A percentile compares a stretch with the other conserved stretches of the same genome.
phyloP scores from a whole-genome alignment of 2,329 filamentous ascomycete genomes.

The Epichloe festucae region DNA sequence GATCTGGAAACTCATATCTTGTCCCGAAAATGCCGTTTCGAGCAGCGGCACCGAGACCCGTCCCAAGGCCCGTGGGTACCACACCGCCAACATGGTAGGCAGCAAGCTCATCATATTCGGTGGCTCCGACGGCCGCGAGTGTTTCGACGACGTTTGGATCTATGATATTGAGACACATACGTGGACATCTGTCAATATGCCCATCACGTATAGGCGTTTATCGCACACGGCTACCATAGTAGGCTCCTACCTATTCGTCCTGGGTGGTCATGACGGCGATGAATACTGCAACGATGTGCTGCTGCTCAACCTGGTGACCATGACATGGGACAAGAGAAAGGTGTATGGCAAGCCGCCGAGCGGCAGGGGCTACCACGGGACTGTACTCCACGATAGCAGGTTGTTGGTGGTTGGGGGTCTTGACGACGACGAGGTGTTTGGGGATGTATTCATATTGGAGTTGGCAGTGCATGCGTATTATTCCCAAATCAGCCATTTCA shows the following conservation, averaged over 20 bases:
- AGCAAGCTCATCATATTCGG: conserved; percentile 61
- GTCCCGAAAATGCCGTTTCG: conserved; percentile 24
- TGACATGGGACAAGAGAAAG: conserved; percentile 57
- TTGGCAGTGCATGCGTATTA: conserved; percentile 60
- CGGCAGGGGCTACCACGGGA: conserved; percentile 54
- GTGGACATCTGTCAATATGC: conserved; percentile 48
- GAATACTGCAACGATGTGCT: conserved; percentile 59
- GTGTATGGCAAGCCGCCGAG: conserved; percentile 51
- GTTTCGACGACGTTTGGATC: conserved; percentile 62
- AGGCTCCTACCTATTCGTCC: conserved; percentile 56
- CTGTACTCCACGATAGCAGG: conserved; percentile 52
- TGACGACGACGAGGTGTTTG: conserved; percentile 54
- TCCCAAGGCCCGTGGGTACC: conserved; percentile 55
- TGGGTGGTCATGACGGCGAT: conserved; percentile 56
- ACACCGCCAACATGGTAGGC: conserved; percentile 61
- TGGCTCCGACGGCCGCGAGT: conserved; percentile 57
- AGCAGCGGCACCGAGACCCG: conserved; percentile 23
- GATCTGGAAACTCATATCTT: conserved; percentile 53
- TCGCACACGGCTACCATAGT: conserved; percentile 58
- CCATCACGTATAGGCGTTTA: conserved; percentile 48
- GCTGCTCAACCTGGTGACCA: conserved; percentile 56
- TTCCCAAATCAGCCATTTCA: conserved; percentile 61
- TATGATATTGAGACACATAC: conserved; percentile 51
- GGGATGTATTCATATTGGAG: conserved; percentile 54
- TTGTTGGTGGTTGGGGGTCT: conserved; percentile 56